These are phyloP conservation scores for Triticum monococcum DNA, from an alignment of 176 grass and related monocot genomes.

Conservation along the genomic window DNA sequence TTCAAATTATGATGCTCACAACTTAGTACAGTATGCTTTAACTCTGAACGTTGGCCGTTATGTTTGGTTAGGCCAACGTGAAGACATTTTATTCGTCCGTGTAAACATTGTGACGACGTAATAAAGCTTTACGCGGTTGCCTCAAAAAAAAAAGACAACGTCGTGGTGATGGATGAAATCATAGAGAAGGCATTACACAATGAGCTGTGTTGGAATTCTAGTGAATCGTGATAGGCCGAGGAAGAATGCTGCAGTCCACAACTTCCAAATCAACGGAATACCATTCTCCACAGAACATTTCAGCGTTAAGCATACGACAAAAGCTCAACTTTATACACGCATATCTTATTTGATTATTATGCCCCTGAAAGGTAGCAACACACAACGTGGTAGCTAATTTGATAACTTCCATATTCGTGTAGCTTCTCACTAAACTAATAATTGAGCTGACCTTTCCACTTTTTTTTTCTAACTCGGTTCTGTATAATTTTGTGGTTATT, in stretches of 20 bases:
- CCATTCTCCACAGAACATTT: constrained; percentile 6
- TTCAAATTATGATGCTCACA: no score
- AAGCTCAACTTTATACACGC: not conserved
- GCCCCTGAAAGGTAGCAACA: not conserved
- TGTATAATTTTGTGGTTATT: not conserved
- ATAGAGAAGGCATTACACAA: no score
- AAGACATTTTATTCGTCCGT: no score
- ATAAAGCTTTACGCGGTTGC: no score
- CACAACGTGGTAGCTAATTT: not conserved
- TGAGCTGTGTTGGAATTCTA: no score
- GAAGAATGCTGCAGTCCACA: not conserved
- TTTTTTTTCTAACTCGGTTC: not conserved
- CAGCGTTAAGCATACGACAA: constrained; percentile 24
- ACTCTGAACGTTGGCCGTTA: no score
- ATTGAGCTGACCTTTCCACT: not conserved
- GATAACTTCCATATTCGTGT: not conserved
- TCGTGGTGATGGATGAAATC: no score
- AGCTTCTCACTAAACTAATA: not conserved
- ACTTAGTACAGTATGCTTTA: no score
- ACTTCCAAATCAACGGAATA: not conserved
- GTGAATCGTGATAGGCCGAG: no score
- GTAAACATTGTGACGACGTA: no score
- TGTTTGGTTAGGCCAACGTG: no score
- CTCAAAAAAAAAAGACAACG: no score
- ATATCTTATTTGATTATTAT: not conserved